These are phyloP conservation scores for Alternaria angustiovoidea DNA, from an alignment of 2,329 filamentous ascomycete genomes.

Conservation along the genomic window DNA sequence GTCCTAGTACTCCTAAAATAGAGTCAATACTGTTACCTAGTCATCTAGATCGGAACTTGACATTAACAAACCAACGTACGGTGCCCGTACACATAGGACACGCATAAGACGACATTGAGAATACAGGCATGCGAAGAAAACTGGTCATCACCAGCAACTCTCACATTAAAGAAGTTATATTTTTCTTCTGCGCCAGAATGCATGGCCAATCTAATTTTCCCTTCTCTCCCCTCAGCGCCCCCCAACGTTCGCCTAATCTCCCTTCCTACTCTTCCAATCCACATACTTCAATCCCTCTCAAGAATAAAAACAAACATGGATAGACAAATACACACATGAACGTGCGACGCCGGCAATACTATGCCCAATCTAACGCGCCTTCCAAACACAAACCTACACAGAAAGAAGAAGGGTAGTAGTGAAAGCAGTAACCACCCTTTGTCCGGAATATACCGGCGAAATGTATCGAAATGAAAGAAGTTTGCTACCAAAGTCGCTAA, in stretches of 20 bases:
- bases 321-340: neutral
- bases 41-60: neutral
- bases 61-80: neutral
- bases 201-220: neutral
- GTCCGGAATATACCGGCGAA: neutral
- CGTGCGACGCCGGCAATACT: neutral
- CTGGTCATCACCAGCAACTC: neutral
- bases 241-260: neutral
- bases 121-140: neutral
- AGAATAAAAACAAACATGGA: neutral
- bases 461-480: neutral
- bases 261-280: neutral
- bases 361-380: neutral
- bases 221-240: neutral
- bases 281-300: neutral
- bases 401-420: neutral
- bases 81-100: neutral
- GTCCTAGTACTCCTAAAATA: neutral
- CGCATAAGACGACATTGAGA: neutral
- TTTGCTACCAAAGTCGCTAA: constrained; percentile 3
- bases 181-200: neutral
- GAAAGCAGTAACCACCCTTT: neutral
- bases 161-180: neutral
- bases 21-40: neutral
- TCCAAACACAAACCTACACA: neutral